These are phyloP conservation scores for Nicotiana tomentosiformis DNA, from an alignment of 257 asterid genomes.

Conservation along the genomic window DNA sequence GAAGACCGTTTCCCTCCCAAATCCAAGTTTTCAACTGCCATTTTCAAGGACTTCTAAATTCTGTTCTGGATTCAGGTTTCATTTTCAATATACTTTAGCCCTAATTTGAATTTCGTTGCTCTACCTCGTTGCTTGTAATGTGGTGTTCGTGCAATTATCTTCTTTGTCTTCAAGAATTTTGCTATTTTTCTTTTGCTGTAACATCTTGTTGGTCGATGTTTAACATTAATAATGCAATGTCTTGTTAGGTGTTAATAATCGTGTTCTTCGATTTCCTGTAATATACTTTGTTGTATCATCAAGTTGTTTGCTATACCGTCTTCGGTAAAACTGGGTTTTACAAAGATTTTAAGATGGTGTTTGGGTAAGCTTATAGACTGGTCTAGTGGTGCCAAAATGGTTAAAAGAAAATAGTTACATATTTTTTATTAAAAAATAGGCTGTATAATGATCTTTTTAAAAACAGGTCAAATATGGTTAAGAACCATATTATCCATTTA, in stretches of 20 bases:
- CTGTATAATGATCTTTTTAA: too few species aligned
- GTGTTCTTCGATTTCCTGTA: not conserved
- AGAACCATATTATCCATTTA: too few species aligned
- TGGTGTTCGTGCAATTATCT: not conserved
- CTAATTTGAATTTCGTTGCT: not conserved
- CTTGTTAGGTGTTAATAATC: not conserved
- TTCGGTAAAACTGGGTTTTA: too few species aligned
- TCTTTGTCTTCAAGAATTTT: not conserved
- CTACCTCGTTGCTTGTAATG: not conserved
- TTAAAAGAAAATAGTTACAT: too few species aligned
- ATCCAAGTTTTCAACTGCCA: not conserved
- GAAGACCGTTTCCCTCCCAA: not conserved
- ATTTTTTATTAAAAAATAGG: too few species aligned
- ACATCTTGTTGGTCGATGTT: not conserved
- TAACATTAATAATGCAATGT: not conserved
- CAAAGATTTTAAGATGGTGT: too few species aligned
- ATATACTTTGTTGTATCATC: not conserved
- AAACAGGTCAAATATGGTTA: too few species aligned
- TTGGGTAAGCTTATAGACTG: too few species aligned
- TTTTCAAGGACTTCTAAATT: not conserved
- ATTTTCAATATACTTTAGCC: not conserved
- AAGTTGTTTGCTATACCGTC: too few species aligned
- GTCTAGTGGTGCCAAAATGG: too few species aligned
- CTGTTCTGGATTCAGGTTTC: not conserved
- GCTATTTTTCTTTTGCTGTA: not conserved